Percentiles rank a stretch among this genome's conserved stretches.
These are phyloP conservation scores for Malassezia japonica DNA, from an alignment of 1,284 basidiomycete genomes.

Conservation along the genomic window DNA sequence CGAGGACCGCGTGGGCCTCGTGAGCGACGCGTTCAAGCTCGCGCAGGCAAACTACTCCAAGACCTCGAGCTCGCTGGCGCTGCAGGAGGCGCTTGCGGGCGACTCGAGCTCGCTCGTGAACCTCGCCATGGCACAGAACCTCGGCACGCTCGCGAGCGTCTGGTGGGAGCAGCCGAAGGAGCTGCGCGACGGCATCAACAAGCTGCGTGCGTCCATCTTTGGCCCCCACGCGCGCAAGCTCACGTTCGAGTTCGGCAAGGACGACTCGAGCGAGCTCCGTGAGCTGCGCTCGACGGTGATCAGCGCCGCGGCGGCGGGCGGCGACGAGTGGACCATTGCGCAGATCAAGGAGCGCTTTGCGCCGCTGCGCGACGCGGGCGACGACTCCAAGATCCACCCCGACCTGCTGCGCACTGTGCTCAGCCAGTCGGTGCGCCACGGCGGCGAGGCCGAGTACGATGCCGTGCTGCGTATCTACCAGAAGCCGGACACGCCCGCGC, in stretches of 20 bases:
- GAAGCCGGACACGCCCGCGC: constrained; percentile 53
- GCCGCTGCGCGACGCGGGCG: constrained; percentile 61
- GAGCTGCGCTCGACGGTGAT: constrained; percentile 70
- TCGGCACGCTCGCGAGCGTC: constrained; percentile 49
- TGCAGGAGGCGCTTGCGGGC: constrained; percentile 60
- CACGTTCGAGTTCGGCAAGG: constrained; percentile 64
- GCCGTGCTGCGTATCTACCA: constrained; percentile 57
- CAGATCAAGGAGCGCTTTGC: constrained; percentile 66
- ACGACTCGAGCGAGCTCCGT: constrained; percentile 63
- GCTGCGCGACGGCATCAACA: constrained; percentile 49
- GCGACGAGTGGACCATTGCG: constrained; percentile 22
- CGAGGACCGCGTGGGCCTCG: constrained; percentile 73
- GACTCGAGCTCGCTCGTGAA: constrained; percentile 30
- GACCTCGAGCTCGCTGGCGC: constrained; percentile 64
- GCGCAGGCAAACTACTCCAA: constrained; percentile 67
- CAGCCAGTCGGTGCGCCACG: constrained; percentile 57
- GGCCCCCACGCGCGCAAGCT: constrained; percentile 66
- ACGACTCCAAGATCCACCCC: constrained; percentile 65
- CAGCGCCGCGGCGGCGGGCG: constrained; percentile 54
- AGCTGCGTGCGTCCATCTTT: constrained; percentile 55
- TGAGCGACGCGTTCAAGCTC: constrained; percentile 68
- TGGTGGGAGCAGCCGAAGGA: constrained; percentile 74
- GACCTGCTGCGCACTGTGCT: constrained; percentile 28
- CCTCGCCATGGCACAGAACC: constrained; percentile 14
- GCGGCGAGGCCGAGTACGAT: constrained; percentile 63